These are phyloP conservation scores for Cadophora malorum DNA, from an alignment of 2,329 filamentous ascomycete genomes.

Conservation along the genomic window DNA sequence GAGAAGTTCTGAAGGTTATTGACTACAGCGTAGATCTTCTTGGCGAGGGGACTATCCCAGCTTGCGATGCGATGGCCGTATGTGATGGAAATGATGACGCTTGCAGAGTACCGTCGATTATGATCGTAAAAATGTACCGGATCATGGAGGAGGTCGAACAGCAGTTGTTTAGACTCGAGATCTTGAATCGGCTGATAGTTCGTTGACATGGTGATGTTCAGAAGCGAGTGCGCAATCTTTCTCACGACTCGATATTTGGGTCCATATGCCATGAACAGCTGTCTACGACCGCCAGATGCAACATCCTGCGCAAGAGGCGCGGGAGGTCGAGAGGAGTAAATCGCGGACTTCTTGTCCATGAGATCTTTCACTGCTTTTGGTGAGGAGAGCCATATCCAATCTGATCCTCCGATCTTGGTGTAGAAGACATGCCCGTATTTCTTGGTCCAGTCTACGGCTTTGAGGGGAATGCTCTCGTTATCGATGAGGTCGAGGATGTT, in stretches of 20 bases:
- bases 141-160: constrained; percentile 46
- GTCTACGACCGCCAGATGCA: constrained; percentile 36
- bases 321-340: constrained; percentile 49
- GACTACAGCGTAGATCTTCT: constrained; percentile 46
- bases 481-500: constrained; percentile 48
- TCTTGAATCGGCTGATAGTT: constrained; percentile 43
- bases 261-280: constrained; percentile 43
- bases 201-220: constrained; percentile 39
- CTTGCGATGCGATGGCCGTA: constrained; percentile 49
- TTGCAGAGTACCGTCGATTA: constrained; percentile 51
- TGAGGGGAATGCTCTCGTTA: constrained; percentile 42
- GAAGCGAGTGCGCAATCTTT: constrained; percentile 40
- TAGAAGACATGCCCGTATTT: constrained; percentile 49
- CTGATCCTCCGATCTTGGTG: constrained; percentile 49
- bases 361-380: constrained; percentile 38
- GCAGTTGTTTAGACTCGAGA: constrained; percentile 45
- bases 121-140: constrained; percentile 49
- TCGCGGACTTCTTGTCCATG: constrained; percentile 38
- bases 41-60: constrained; percentile 46
- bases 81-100: constrained; percentile 51
- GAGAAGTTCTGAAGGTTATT: constrained; percentile 47
- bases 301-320: constrained; percentile 48
- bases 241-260: constrained; percentile 41
- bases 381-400: constrained; percentile 49
- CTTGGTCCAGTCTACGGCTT: constrained; percentile 46